These are phyloP conservation scores for Lecanicillium sp. DNA, from an alignment of 2,329 filamentous ascomycete species.

Conservation along the genomic window DNA sequence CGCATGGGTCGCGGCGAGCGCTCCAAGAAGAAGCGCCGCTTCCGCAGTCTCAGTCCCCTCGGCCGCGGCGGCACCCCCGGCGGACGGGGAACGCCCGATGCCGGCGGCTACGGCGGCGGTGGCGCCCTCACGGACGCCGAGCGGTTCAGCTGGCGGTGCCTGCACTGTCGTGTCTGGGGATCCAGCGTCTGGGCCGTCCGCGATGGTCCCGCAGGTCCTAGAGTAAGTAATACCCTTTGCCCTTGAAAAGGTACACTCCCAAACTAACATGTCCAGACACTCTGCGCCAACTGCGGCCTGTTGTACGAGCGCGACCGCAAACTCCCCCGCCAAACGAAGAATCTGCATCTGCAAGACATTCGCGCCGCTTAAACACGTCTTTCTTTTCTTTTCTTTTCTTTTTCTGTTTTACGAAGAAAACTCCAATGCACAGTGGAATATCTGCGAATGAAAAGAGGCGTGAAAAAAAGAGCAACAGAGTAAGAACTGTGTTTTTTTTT, in stretches of 20 bases:
- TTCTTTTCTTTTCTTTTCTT: not conserved
- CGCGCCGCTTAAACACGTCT: conserved; percentile 25
- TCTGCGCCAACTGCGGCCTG: conserved; percentile 91
- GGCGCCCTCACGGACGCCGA: conserved; percentile 69
- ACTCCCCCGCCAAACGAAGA: conserved; percentile 53
- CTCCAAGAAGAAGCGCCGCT: conserved; percentile 91
- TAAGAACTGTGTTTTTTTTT: too few species aligned
- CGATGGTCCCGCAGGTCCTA: conserved; percentile 78
- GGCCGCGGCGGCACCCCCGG: conserved; percentile 59
- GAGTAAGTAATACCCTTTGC: too few species aligned
- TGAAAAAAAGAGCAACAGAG: too few species aligned
- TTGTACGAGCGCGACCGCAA: conserved; percentile 82
- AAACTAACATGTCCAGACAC: too few species aligned
- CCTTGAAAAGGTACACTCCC: too few species aligned
- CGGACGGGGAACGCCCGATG: conserved; percentile 74
- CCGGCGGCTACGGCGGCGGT: conserved; percentile 65
- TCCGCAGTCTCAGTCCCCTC: conserved; percentile 78
- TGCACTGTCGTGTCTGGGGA: conserved; percentile 82
- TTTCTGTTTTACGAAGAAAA: not conserved
- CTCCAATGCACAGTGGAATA: too few species aligned
- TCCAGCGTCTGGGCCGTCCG: conserved; percentile 90
- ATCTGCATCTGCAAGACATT: conserved; percentile 31
- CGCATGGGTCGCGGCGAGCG: conserved; percentile 87
- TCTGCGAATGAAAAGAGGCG: too few species aligned
- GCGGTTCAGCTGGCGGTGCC: conserved; percentile 77